Base-by-base conservation (phyloP, 208 protist genomes). In the Trypanosoma melophagium region DNA sequence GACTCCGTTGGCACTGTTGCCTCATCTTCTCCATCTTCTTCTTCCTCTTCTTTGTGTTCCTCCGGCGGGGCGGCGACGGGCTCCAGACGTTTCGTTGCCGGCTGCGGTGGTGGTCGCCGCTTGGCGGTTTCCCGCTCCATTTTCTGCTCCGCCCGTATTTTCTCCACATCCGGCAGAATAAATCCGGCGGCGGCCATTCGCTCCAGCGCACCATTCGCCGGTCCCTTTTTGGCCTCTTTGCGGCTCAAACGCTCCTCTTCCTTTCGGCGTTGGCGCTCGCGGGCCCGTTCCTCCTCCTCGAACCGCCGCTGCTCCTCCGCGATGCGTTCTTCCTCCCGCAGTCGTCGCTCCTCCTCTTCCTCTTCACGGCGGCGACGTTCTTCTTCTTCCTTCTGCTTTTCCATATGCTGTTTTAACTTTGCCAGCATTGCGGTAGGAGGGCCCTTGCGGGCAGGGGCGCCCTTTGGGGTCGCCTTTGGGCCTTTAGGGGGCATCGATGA, bases 361-460 rank as follows among this genome's bases (percentile, higher is more conserved):
- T 60, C 80, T 69, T 96, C 90, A 14, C 64, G 58, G 35, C 83
- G 75, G 38, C 84, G 57, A 13, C 91, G 89, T 38, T 95, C 80
- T 71, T 97, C 86, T 44, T 95, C 87, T n/a, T 74, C 83, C 41
- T 84, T 83, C 71, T 95, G 83, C 74, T 84, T 77, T 76, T 95
- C 90, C 86, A 94, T 94, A 81, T 94, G 87, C 77, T 84, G 80
- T 75, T 97, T 97, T 21, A 97, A 74, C 77, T 94, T 91, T 16
- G 89, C 89, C n/a, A 96, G 53, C 86, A 93, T 91, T 13, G 81
- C 86, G 42, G 78, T 70, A 12, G 88, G 83, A 31, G 85, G 80
- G 52, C 85, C 87, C 74, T 94, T 94, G 74, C 89, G 90, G 51
- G 71, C 86, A 41, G 61, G 54, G 19, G 71, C 87, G 47, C 75